Conservation (phyloP, 176 grass and related monocot genomes). For the Zea luxurians region DNA sequence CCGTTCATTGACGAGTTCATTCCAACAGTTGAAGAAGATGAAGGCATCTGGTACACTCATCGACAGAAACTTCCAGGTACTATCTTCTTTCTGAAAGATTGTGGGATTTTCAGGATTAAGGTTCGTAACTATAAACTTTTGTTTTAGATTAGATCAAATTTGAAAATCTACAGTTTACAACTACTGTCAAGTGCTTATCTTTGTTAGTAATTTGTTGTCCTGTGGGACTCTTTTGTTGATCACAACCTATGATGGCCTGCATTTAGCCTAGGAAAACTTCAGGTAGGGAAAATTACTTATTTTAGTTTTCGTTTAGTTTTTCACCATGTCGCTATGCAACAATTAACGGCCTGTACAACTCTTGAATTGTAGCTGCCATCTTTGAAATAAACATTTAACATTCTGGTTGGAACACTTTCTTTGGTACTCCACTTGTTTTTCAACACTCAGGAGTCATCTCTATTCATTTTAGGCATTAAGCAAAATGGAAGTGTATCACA, state of each 20-base stretch:
- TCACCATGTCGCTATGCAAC: neutral
- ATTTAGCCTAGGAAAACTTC: no score
- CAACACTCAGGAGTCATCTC: neutral
- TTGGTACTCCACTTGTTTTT: neutral
- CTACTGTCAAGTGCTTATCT: no score
- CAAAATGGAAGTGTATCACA: no score
- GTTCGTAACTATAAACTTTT: no score
- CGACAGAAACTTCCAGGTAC: conserved; percentile 83
- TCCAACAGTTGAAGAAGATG: conserved; percentile 79
- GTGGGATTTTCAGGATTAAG: no score
- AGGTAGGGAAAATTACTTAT: neutral
- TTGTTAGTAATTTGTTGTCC: no score
- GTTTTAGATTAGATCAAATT: no score
- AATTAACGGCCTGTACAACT: neutral
- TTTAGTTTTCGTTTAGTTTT: conserved; percentile 24
- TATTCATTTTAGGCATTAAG: no score
- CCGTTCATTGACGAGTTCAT: conserved; percentile 58
- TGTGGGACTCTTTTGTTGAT: no score
- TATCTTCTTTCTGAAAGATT: neutral
- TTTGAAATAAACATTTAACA: neutral
- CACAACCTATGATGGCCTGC: no score
- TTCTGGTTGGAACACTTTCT: conserved; percentile 18
- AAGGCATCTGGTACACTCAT: conserved; percentile 95
- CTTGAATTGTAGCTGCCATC: neutral
- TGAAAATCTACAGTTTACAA: no score